These are phyloP conservation scores for Neoarthrinium moseri DNA, from an alignment of 2,329 filamentous ascomycete genomes.

Conservation along the genomic window DNA sequence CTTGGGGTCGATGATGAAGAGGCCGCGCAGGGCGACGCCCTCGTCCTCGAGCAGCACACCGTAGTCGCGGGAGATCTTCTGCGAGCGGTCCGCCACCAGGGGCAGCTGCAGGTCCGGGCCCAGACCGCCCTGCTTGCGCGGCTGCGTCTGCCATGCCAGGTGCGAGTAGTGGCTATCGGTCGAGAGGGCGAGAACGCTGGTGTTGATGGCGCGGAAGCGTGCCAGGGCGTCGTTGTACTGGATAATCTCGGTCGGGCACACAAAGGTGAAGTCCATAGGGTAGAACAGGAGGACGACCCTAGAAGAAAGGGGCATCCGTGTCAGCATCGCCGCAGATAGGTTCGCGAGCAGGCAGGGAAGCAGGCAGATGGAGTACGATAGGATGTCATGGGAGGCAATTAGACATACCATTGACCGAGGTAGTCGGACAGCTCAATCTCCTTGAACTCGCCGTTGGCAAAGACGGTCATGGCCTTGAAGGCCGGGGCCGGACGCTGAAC, in stretches of 20 bases:
- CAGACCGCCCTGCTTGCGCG: constrained; percentile 60
- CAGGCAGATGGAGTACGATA: too few species aligned
- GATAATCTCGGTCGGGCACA: constrained; percentile 66
- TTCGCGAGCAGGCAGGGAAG: too few species aligned
- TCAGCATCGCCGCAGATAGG: too few species aligned
- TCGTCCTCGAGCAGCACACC: constrained; percentile 64
- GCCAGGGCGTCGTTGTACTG: constrained; percentile 62
- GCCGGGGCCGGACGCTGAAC: constrained; percentile 47
- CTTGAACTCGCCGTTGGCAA: constrained; percentile 47
- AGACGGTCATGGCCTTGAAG: constrained; percentile 49
- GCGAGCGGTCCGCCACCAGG: constrained; percentile 61
- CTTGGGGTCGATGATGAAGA: constrained; percentile 67
- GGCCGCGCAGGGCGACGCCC: constrained; percentile 60
- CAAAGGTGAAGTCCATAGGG: constrained; percentile 67
- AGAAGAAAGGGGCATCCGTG: background rate
- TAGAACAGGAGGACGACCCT: constrained; percentile 67
- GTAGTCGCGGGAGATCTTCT: constrained; percentile 59
- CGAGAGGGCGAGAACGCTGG: constrained; percentile 58
- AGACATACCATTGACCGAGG: constrained; percentile 43
- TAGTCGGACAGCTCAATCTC: constrained; percentile 44
- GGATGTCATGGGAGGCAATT: too few species aligned
- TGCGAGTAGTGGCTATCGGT: constrained; percentile 60
- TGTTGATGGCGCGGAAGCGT: constrained; percentile 58
- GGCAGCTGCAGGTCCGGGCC: constrained; percentile 60
- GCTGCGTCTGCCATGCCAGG: constrained; percentile 57